Conservation (phyloP, 495 filamentous ascomycete genomes). For the Talaromyces proteolyticus region DNA sequence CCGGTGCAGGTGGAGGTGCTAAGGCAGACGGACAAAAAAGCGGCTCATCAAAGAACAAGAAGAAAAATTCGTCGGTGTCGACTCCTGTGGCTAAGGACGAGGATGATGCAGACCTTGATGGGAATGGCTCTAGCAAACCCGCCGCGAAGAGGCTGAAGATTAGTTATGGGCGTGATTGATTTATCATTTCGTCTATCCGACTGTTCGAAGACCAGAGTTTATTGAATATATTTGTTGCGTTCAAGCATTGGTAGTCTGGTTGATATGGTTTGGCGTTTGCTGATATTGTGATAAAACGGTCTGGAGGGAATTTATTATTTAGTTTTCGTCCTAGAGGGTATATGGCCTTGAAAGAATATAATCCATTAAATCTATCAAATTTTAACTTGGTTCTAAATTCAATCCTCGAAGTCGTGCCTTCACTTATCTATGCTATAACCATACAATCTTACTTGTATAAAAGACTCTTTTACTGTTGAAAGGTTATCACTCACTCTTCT, state of each 20-base stretch:
- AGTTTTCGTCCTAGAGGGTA: not conserved
- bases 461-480: too few relatives aligned
- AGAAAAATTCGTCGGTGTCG: slow-evolving; percentile 24
- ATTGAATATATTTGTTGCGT: too few relatives aligned
- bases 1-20: slow-evolving; percentile 3
- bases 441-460: too few relatives aligned
- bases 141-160: slow-evolving; percentile 46
- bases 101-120: slow-evolving; percentile 32
- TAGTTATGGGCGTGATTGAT: slow-evolving; percentile 40
- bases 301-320: not conserved
- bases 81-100: slow-evolving; percentile 20
- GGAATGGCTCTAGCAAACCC: slow-evolving; percentile 25
- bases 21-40: slow-evolving; percentile 10
- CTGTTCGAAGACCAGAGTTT: too few relatives aligned
- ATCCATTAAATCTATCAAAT: too few relatives aligned
- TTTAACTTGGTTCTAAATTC: too few relatives aligned
- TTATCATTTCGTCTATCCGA: not conserved
- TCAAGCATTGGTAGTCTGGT: not conserved
- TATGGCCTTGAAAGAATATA: not conserved
- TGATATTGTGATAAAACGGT: not conserved
- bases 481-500: too few relatives aligned
- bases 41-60: slow-evolving; percentile 39
- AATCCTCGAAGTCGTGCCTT: too few relatives aligned
- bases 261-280: not conserved
- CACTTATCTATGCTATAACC: not conserved